Conservation (phyloP, 768 basidiomycete genomes). For the Hydnum rufescens region DNA sequence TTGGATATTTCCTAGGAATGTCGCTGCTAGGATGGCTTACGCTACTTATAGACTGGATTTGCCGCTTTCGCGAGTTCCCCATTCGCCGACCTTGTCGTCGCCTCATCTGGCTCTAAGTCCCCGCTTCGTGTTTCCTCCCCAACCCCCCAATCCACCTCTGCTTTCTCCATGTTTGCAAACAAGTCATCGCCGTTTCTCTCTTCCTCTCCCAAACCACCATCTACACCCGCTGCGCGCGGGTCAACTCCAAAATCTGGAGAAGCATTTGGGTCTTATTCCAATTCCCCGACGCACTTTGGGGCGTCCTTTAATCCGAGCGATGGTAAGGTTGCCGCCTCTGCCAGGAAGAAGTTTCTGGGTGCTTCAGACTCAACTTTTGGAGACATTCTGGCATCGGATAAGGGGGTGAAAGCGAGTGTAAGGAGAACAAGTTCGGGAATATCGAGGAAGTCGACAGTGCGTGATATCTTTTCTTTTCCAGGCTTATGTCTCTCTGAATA, state of each 20-base stretch:
- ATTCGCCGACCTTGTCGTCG: constrained; percentile 1
- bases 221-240: not conserved
- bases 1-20: not conserved
- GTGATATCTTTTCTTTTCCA: constrained; percentile 5
- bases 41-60: constrained; percentile 5
- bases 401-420: constrained; percentile 10
- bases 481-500: not conserved
- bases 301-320: not conserved
- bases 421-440: constrained; percentile 15
- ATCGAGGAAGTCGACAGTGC: constrained; percentile 20
- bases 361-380: not conserved
- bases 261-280: constrained; percentile 1
- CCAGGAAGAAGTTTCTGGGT: not conserved
- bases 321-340: not conserved
- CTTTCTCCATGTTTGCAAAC: not conserved
- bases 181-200: not conserved
- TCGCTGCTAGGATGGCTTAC: not conserved
- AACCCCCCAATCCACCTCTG: not conserved
- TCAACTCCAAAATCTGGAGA: not conserved
- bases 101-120: not conserved
- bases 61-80: constrained; percentile 7
- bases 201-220: not conserved
- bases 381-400: constrained; percentile 2
- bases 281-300: not conserved
- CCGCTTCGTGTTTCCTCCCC: not conserved